These are phyloP conservation scores for Pontederia crassipes DNA, from an alignment of 176 grass and related monocot species.

Conservation along the genomic window DNA sequence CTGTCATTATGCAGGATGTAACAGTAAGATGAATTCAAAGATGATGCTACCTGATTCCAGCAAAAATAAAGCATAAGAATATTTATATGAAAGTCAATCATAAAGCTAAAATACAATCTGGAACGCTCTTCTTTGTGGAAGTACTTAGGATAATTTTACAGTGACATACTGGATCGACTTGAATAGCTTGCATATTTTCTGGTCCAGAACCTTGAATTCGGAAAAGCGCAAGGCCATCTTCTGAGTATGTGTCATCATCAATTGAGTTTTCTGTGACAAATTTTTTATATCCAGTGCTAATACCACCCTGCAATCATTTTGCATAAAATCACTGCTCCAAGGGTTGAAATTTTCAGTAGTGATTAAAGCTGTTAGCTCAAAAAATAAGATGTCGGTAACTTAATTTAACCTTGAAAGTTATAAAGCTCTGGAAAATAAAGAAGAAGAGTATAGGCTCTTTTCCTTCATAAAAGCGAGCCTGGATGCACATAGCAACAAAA, in stretches of 20 bases:
- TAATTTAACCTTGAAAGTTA: conserved; percentile 64
- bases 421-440: conserved; percentile 59
- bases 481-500: conserved; percentile 5
- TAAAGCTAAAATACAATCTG: neutral
- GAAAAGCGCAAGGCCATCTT: conserved; percentile 51
- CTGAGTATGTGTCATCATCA: conserved; percentile 30
- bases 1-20: conserved; percentile 74
- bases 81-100: too few relatives aligned
- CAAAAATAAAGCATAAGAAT: neutral
- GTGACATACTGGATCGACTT: conserved; percentile 73
- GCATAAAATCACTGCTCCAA: too few relatives aligned
- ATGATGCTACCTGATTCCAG: conserved; percentile 49
- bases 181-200: conserved; percentile 65
- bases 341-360: conserved; percentile 4
- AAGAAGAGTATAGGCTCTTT: conserved; percentile 70
- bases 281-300: conserved; percentile 56
- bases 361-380: neutral
- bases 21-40: conserved; percentile 90
- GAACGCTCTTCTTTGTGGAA: neutral
- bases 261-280: conserved; percentile 22
- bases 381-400: conserved; percentile 6
- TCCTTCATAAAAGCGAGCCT: conserved; percentile 63
- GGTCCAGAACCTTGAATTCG: conserved; percentile 65
- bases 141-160: neutral
- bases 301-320: conserved; percentile 42